Percentiles rank a stretch among this genome's conserved stretches.
Evolutionary conservation across 2,329 filamentous ascomycete genomes (phyloP).

Genomic region (Xylogone sp.): DNA sequence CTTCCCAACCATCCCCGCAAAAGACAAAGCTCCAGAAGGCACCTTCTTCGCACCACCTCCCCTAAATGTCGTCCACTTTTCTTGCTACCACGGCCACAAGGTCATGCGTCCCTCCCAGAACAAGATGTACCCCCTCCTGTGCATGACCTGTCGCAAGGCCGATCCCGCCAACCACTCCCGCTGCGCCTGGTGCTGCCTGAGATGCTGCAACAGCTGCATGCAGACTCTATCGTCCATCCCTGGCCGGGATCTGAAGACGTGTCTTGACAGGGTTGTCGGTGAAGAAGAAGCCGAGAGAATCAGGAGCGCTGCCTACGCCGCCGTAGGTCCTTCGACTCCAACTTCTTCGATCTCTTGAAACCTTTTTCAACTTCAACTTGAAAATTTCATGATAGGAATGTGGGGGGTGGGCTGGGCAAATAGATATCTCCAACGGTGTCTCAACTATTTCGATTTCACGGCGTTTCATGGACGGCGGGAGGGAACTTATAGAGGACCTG

Average conservation of each 20-base stretch:
- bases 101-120: slow-evolving; percentile 26
- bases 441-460: no score
- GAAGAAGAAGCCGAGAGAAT: neutral
- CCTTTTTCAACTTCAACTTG: no score
- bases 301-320: no score
- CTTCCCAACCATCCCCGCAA: slow-evolving; percentile 16
- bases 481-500: no score
- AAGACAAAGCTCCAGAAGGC: slow-evolving; percentile 10
- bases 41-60: slow-evolving; percentile 17
- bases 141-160: slow-evolving; percentile 25
- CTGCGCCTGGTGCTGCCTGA: slow-evolving; percentile 30
- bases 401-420: no score
- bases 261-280: slow-evolving; percentile 14
- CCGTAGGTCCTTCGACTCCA: no score
- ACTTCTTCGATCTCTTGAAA: no score
- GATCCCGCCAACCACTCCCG: slow-evolving; percentile 24
- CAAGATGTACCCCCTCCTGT: slow-evolving; percentile 23
- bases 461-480: no score
- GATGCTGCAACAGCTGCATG: slow-evolving; percentile 27
- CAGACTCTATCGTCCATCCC: slow-evolving; percentile 18
- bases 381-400: no score
- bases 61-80: slow-evolving; percentile 20
- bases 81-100: slow-evolving; percentile 26
- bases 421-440: no score
- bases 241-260: slow-evolving; percentile 20